Conservation (phyloP, 441 rosid species). For the Dalechampia spathulata region DNA sequence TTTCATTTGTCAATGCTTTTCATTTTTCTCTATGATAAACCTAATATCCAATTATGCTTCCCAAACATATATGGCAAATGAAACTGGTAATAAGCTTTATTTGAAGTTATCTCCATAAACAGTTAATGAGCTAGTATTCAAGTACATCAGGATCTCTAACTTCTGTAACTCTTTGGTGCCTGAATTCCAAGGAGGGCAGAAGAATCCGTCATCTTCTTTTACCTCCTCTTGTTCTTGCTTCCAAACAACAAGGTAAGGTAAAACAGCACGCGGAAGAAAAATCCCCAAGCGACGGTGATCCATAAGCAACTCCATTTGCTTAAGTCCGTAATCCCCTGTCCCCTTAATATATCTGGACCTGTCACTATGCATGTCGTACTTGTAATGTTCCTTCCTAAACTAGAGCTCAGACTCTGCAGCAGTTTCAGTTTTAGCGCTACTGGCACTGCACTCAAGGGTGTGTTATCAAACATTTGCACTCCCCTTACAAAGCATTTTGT, state of each 20-base stretch:
- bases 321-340: constrained; percentile 61
- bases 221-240: constrained; percentile 27
- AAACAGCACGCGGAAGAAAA: constrained; percentile 67
- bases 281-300: constrained; percentile 79
- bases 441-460: constrained; percentile 48
- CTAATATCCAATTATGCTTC: too few relatives aligned
- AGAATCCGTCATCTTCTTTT: too few relatives aligned
- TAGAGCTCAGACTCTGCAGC: constrained; percentile 44
- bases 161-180: too few relatives aligned
- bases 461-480: constrained; percentile 55
- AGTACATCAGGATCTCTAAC: too few relatives aligned
- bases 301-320: constrained; percentile 76
- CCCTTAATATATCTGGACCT: constrained; percentile 44
- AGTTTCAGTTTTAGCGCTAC: constrained; percentile 36
- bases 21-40: too few relatives aligned
- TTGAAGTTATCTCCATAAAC: too few relatives aligned
- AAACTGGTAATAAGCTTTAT: too few relatives aligned
- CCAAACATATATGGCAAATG: too few relatives aligned
- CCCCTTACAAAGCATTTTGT: constrained; percentile 60
- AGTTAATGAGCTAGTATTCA: too few relatives aligned
- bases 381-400: constrained; percentile 47
- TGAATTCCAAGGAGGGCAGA: too few relatives aligned
- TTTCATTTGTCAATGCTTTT: too few relatives aligned
- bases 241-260: constrained; percentile 52
- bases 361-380: constrained; percentile 61